Base-by-base conservation (phyloP, 495 filamentous ascomycete genomes). In the Chaetomium fimeti region DNA sequence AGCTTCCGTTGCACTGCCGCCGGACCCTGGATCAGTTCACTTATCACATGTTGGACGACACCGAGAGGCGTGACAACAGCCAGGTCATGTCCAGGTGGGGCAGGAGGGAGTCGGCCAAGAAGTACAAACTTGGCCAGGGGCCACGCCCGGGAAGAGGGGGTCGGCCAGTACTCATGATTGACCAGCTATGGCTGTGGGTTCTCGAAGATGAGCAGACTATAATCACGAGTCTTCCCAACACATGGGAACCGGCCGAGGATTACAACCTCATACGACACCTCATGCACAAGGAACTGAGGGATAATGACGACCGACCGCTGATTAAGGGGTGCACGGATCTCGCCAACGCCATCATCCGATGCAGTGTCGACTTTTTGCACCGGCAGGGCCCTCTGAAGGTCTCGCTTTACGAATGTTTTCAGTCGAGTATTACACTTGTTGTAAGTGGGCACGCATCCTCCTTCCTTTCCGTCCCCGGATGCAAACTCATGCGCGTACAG, bases 1-100 rank as follows among this genome's bases (percentile, higher is more conserved):
- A 22, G 12, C 5, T 38, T 15, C 49, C 49, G 13, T 16, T 62
- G 38, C 60, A 62, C 24, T 62, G 60, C 38, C 60, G 60, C 32
- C 60, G 60, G 16, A 62, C 60, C 18, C 22, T 62, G 36, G 60
- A 62, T 29, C 60, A 62, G 28, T 62, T 55, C 28, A 56, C 60
- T 18, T 62, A 62, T 18, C 38, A 54, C 49, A 62, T 56, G 49
- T 38, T 62, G 18, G 36, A 62, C 0, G 36, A 55, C 38, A 62
- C 60, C n/a, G 49, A 55, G 36, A 20, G 25, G 60, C 32, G 60
- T 24, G 60, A 62, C 25, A 62, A 62, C 25, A 56, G 24, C 8
- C 60, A 62, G 16, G 60, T 62, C 49, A 56, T 56, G 29, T 62
- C 28, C 51, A 56, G 32, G 24, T 62, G 38, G 49, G 20, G 40